Base-by-base conservation (phyloP, 106 monocot genomes). In the Vanilla planifolia region DNA sequence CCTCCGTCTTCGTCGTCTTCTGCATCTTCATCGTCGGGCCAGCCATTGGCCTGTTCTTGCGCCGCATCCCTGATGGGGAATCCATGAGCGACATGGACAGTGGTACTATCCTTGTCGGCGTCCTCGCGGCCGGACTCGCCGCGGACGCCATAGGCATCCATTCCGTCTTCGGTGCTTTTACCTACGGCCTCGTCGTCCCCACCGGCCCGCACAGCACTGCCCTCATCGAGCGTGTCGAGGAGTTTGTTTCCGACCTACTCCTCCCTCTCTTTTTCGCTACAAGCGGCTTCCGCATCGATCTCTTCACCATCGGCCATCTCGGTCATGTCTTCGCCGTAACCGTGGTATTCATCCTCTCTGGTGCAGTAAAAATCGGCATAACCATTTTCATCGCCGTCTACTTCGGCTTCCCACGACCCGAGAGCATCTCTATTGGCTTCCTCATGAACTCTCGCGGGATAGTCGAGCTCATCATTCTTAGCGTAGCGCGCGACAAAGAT, bases 91-190 rank as follows among this genome's bases (percentile, higher is more conserved):
- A 70, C 42, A 28, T 52, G 26, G 30, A 74, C 14, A 16, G 68
- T 16, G 62, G 61, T 35, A 5, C 73, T 1, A 63, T 87, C 43
- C 68, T 79, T 10, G 32, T 66, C 20, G 82, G 78, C 1, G 82
- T 79, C 21, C 34, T 75, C 63, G 43, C 60, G 4, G 67, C 72
- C 10, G 71, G 64, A 4, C 17, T 78, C 3, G 30, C 62, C 16
- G n/a, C 81, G 0, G 81, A 86, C 25, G 16, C 33, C 5, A 78
- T 86, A 8, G 86, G 86, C 14, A 50, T 86, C 10, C 78, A 86
- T 45, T 23, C 64, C 5, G 51, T 65, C 5, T 80, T 80, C 33
- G 85, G 85, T 1, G 77, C 80, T 1, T 85, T 85, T 29, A 45
- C 70, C 7, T 80, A 67, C 24, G 85, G 85, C 3, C 48, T 86